Conservation (phyloP, 1,284 basidiomycete species). For the Cerioporus squamosus region DNA sequence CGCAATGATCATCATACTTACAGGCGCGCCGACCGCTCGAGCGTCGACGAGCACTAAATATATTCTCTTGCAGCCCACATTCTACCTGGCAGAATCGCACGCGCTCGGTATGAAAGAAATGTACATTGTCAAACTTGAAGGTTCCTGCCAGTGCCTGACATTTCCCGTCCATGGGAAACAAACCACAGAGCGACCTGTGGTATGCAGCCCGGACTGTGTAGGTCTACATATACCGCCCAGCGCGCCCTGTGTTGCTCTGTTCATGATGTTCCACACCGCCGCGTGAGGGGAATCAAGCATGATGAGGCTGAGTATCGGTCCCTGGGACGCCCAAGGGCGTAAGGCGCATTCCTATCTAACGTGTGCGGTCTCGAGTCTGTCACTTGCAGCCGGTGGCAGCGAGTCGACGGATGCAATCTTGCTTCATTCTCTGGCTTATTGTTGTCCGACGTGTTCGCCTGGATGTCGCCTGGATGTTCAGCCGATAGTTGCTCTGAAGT, state of each 20-base stretch:
- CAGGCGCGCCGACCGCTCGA: no score
- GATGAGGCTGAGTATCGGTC: not conserved
- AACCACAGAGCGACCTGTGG: not conserved
- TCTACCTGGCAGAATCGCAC: no score
- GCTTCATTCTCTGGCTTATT: constrained; percentile 38
- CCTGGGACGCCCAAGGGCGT: no score
- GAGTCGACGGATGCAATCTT: constrained; percentile 23
- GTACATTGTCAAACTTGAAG: no score
- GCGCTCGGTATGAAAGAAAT: no score
- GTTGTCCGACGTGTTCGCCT: constrained; percentile 37
- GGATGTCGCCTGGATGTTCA: no score
- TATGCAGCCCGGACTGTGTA: no score
- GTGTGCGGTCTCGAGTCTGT: not conserved
- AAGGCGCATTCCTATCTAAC: not conserved
- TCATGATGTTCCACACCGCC: not conserved
- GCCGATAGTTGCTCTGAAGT: constrained; percentile 45
- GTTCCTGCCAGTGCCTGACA: no score
- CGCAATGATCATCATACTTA: no score
- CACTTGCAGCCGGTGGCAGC: not conserved
- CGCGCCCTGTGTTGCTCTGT: not conserved
- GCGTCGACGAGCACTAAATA: no score
- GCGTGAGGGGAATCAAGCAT: not conserved
- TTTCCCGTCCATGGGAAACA: no score
- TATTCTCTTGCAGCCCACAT: no score
- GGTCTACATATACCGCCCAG: not conserved